Conservation (phyloP, 371 early-diverging fungal species). For the Haplosporangium sp. region DNA sequence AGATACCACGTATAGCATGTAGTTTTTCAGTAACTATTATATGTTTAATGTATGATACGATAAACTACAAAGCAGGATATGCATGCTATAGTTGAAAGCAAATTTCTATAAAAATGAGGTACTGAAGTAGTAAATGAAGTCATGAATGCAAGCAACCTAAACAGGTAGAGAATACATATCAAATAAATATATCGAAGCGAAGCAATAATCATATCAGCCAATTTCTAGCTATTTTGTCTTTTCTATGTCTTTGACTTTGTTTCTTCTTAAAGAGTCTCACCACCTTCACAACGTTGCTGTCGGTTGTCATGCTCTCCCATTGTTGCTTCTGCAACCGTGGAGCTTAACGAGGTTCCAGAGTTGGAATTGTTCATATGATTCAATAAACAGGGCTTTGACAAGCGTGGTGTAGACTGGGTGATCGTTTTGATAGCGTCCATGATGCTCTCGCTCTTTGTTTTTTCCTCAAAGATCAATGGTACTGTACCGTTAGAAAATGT, state of each 20-base stretch:
- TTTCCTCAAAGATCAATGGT: background rate
- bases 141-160: background rate
- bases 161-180: background rate
- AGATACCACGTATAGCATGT: background rate
- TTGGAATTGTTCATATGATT: constrained; percentile 3
- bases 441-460: constrained; percentile 26
- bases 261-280: background rate
- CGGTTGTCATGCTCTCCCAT: background rate
- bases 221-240: background rate
- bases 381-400: constrained; percentile 13
- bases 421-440: constrained; percentile 48
- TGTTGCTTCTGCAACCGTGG: background rate
- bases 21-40: no score
- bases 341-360: background rate
- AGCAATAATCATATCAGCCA: background rate
- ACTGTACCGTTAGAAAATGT: background rate
- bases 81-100: background rate
- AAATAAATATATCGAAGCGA: background rate
- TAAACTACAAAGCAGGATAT: no score
- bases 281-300: constrained; percentile 5
- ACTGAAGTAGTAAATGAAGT: no score
- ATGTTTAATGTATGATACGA: no score
- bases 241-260: background rate
- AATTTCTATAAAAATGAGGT: background rate
- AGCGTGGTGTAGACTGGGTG: constrained; percentile 48